Conservation (phyloP, 2,329 filamentous ascomycete species). For the Pestalotiopsis sp. region DNA sequence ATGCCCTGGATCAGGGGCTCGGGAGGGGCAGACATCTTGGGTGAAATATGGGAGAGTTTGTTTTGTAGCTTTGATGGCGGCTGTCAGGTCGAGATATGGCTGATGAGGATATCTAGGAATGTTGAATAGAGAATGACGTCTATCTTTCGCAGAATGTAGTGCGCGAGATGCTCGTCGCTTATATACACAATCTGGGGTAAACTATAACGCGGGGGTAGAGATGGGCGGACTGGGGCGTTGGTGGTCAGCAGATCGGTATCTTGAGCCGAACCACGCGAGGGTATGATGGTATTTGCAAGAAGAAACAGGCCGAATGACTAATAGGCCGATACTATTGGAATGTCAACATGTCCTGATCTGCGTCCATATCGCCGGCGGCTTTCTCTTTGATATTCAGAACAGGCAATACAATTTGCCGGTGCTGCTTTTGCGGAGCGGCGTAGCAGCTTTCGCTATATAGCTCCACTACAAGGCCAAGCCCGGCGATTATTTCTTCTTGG, state of each 20-base stretch:
- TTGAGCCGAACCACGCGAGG: background rate
- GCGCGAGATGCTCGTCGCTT: background rate
- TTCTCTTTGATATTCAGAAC: background rate
- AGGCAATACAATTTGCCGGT: background rate
- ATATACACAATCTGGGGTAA: background rate
- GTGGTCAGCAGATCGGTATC: background rate
- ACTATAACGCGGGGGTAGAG: background rate
- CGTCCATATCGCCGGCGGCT: background rate
- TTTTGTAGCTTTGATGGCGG: background rate
- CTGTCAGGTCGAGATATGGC: no score
- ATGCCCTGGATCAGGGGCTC: conserved; percentile 48
- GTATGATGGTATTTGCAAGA: background rate
- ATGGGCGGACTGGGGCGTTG: background rate
- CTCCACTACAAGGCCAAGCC: background rate
- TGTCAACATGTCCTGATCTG: no score
- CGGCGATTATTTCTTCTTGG: background rate
- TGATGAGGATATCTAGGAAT: background rate
- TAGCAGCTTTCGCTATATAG: background rate
- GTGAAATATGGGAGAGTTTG: background rate
- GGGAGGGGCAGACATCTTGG: background rate
- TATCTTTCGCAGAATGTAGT: background rate
- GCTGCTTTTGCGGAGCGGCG: background rate
- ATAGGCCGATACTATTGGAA: background rate
- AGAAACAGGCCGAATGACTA: background rate
- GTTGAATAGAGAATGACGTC: background rate